Evolutionary conservation across 768 basidiomycete genomes (phyloP).

Genomic region (Panaeolus cyanescens): DNA sequence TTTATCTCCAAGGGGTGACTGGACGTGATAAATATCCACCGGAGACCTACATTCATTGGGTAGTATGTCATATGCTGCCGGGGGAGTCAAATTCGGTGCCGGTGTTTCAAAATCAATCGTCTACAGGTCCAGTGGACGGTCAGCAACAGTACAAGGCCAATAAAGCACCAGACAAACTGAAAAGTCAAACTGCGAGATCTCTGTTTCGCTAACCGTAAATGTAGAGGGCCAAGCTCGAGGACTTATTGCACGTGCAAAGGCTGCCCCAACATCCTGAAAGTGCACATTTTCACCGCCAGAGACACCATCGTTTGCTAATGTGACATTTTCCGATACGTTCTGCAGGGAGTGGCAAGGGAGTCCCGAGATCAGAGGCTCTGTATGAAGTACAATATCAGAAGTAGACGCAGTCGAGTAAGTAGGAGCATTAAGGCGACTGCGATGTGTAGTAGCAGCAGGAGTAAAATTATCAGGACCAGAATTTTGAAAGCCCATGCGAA

Average conservation of each 20-base stretch:
- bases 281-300: neutral
- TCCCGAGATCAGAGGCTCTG: neutral
- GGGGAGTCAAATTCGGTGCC: neutral
- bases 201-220: neutral
- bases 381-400: neutral
- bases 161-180: neutral
- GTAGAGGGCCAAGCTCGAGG: neutral
- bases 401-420: neutral
- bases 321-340: neutral
- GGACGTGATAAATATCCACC: neutral
- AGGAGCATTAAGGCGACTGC: neutral
- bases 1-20: too few relatives aligned
- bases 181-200: neutral
- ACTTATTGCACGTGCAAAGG: neutral
- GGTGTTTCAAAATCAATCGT: neutral
- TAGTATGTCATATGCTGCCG: neutral
- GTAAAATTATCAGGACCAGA: conserved; percentile 16
- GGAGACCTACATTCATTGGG: neutral
- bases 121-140: neutral
- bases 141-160: neutral
- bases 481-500: conserved; percentile 15
- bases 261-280: neutral
- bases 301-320: neutral
- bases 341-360: neutral
- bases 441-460: neutral